Conservation (phyloP, 768 basidiomycete genomes). For the Gyrodon lividus region DNA sequence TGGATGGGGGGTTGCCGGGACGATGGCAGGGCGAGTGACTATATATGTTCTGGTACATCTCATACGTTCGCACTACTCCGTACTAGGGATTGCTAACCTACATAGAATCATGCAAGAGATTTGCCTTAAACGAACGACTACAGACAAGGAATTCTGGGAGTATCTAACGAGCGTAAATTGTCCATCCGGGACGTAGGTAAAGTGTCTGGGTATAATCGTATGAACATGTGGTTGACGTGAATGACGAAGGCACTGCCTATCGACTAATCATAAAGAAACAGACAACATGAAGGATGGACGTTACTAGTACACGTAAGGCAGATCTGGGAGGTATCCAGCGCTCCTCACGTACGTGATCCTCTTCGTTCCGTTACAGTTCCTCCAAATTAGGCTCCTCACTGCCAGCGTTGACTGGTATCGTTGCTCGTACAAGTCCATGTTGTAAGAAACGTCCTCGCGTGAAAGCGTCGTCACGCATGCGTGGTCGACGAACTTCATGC, state of each 20-base stretch:
- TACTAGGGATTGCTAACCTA: neutral
- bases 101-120: neutral
- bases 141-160: constrained; percentile 3
- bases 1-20: too few species aligned
- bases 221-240: constrained; percentile 16
- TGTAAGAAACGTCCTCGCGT: constrained; percentile 31
- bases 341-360: constrained; percentile 30
- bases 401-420: constrained; percentile 28
- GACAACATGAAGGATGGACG: neutral
- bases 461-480: constrained; percentile 43
- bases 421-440: constrained; percentile 32
- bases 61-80: too few species aligned
- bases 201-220: constrained; percentile 20
- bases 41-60: too few species aligned
- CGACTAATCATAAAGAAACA: constrained; percentile 1
- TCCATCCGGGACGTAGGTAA: constrained; percentile 7
- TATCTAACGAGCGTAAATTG: constrained; percentile 20
- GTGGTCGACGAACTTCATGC: constrained; percentile 37
- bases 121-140: constrained; percentile 20
- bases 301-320: constrained; percentile 17
- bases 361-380: constrained; percentile 30
- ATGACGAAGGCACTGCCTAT: constrained; percentile 18
- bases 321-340: constrained; percentile 28
- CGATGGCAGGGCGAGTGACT: too few species aligned
- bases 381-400: constrained; percentile 27